Evolutionary conservation across 1,139 yeast species (phyloP).

Genomic region (Candida neerlandica): DNA sequence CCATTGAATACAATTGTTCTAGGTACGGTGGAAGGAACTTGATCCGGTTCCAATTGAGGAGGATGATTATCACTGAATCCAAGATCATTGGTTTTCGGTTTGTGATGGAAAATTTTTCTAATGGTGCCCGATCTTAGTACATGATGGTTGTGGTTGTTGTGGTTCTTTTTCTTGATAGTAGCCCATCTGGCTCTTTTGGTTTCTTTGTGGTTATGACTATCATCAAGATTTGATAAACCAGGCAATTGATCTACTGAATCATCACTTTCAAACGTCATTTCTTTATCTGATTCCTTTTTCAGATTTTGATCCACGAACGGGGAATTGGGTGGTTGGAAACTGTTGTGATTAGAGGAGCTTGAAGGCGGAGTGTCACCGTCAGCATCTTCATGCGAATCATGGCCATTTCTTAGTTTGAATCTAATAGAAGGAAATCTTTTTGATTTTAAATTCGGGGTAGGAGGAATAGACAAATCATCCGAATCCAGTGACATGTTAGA

Average conservation of each 20-base stretch:
- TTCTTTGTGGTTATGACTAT: not conserved
- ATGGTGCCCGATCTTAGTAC: slow-evolving; percentile 17
- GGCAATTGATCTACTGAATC: not conserved
- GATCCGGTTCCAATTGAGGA: slow-evolving; percentile 20
- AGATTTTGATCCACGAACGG: slow-evolving; percentile 18
- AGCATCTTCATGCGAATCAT: not conserved
- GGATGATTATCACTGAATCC: slow-evolving; percentile 27
- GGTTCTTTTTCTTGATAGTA: slow-evolving; percentile 46
- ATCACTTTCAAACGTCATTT: not conserved
- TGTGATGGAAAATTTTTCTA: slow-evolving; percentile 19
- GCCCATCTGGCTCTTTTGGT: slow-evolving; percentile 81
- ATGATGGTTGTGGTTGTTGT: not conserved
- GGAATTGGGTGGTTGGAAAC: slow-evolving; percentile 10
- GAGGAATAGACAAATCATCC: slow-evolving; percentile 15
- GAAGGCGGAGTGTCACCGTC: not conserved
- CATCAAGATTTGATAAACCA: not conserved
- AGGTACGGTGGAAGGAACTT: slow-evolving; percentile 28
- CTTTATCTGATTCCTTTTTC: not conserved
- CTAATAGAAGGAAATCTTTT: slow-evolving; percentile 26
- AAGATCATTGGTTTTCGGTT: slow-evolving; percentile 24
- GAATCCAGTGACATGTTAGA: slow-evolving; percentile 3
- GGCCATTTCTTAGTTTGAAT: slow-evolving; percentile 25
- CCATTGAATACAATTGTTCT: slow-evolving; percentile 70
- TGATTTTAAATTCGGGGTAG: slow-evolving; percentile 15
- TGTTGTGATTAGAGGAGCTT: slow-evolving; percentile 10